Base-by-base conservation (phyloP, 805 yeast species). In the Yarrowia sp. region DNA sequence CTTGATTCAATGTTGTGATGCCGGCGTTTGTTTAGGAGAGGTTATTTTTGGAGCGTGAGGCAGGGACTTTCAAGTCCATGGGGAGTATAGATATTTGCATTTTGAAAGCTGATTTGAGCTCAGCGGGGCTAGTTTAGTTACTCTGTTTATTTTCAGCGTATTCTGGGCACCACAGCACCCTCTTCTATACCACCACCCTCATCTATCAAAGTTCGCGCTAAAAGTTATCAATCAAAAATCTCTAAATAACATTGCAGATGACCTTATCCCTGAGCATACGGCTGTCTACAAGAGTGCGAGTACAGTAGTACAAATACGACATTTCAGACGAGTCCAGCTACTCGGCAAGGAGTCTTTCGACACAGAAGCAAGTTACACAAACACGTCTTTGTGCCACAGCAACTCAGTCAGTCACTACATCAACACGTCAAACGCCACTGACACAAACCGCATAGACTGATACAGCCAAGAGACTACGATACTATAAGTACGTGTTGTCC, bases 191-290 rank as follows among this genome's bases (percentile, higher is more conserved):
- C n/a, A 3, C 14, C 44, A 39, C 29, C 44, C 44, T 27, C n/a
- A 6, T 16, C 22, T 27, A 39, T 39, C 44, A 14, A 39, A 29
- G 44, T 39, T 39, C 21, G 8, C 18, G 13, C n/a, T n/a, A n/a
- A 39, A 39, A 39, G 44, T 39, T 39, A 39, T 39, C 44, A 12
- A 6, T 14, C 44, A 39, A 39, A 38, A 38, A 39, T 39, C 44
- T 39, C 44, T 39, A 39, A 39, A 39, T 39, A 39, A 39, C 44
- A 39, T 39, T 39, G 44, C 44, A 39, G 44, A 39, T 22, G 42
- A 22, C 29, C 44, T 39, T 39, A 39, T 39, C 29, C 44, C 44
- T 39, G 42, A 38, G 42, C n/a, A 25, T 21, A n/a, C 8, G 42
- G 21, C 25, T 27, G 27, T 24, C 8, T 9, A 27, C 10, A 27